These are phyloP conservation scores for Scutellaria minor DNA, from an alignment of 257 asterid species.

Conservation along the genomic window DNA sequence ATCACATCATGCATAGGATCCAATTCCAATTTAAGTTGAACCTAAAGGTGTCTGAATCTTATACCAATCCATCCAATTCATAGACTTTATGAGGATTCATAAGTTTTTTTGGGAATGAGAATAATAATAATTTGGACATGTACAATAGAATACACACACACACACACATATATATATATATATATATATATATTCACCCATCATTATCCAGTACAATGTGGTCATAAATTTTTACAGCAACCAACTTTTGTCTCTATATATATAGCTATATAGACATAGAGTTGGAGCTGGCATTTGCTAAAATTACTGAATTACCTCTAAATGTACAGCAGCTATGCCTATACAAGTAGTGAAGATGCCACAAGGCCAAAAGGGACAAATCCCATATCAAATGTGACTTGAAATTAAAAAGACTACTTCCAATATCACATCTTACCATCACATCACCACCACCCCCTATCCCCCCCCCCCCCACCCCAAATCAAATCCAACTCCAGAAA, in stretches of 20 bases:
- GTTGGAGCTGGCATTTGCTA: constrained; percentile 23
- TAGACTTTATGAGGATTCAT: not conserved
- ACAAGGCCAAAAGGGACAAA: constrained; percentile 33
- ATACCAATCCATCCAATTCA: not conserved
- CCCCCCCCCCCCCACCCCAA: constrained; percentile 9
- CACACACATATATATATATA: too few species aligned
- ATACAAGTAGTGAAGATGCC: constrained; percentile 33
- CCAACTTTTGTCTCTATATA: constrained; percentile 31
- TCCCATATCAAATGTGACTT: constrained; percentile 35
- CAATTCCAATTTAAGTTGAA: not conserved
- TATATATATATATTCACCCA: not conserved
- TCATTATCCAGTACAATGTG: constrained; percentile 22
- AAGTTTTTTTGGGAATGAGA: constrained; percentile 8
- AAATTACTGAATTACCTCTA: constrained; percentile 28
- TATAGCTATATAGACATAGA: not conserved
- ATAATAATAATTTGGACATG: constrained; percentile 13
- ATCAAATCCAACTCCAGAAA: constrained; percentile 34
- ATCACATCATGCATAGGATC: constrained; percentile 1
- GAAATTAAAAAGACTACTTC: constrained; percentile 27
- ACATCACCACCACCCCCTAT: constrained; percentile 30
- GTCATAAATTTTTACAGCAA: constrained; percentile 38
- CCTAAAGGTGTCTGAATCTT: not conserved
- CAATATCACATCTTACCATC: constrained; percentile 46
- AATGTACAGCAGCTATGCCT: constrained; percentile 29
- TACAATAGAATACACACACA: not conserved